A percentile compares a stretch with the other conserved stretches of the same genome.
Conservation (phyloP, 441 rosid genomes). For the Populus hybrid region DNA sequence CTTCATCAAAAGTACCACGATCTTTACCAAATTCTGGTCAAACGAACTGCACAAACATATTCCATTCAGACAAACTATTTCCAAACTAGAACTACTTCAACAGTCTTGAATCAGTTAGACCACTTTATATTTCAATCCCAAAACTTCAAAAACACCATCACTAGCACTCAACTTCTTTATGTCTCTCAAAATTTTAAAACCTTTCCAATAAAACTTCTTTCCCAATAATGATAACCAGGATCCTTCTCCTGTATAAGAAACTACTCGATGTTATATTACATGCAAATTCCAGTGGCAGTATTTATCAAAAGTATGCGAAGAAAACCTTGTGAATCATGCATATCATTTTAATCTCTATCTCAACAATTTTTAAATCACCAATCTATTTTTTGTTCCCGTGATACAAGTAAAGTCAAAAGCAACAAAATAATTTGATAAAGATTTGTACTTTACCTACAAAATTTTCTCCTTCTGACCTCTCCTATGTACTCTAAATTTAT, state of each 20-base stretch:
- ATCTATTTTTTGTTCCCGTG: too few species aligned
- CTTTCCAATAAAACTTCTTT: not conserved
- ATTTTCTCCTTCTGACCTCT: too few species aligned
- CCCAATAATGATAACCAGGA: not conserved
- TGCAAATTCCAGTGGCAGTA: not conserved
- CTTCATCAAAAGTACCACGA: not conserved
- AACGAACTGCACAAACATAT: not conserved
- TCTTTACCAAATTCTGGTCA: not conserved
- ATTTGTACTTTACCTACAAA: too few species aligned
- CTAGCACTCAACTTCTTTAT: not conserved
- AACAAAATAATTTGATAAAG: too few species aligned
- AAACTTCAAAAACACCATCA: not conserved
- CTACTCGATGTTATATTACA: not conserved
- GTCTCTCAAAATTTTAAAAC: not conserved
- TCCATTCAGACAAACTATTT: not conserved
- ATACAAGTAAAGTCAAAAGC: too few species aligned
- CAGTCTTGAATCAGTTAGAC: not conserved
- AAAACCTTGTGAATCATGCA: too few species aligned
- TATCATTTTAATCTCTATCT: too few species aligned
- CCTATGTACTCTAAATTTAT: too few species aligned
- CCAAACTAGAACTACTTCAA: not conserved
- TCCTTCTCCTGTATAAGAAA: too few species aligned
- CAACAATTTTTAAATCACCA: too few species aligned
- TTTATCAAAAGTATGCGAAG: too few species aligned
- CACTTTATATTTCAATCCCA: not conserved